Percentiles rank a stretch among this genome's conserved stretches.
Conservation (phyloP, 2,329 filamentous ascomycete species). For the Paraphoma chrysanthemicola region DNA sequence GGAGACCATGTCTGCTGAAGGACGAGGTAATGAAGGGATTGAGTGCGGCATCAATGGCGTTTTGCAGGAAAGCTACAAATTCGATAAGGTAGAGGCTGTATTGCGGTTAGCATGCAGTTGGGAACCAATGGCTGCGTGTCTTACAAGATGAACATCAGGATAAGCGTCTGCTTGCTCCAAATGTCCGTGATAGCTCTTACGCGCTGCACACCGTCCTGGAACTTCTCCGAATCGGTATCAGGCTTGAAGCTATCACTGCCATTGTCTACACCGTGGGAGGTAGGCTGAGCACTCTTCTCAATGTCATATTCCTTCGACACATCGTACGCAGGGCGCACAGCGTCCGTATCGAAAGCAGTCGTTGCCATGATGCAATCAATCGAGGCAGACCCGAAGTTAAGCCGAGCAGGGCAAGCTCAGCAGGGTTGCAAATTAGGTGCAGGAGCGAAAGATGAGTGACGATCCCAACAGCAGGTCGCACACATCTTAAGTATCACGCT, state of each 20-base stretch:
- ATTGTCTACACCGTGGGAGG: constrained; percentile 8
- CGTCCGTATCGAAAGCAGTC: constrained; percentile 16
- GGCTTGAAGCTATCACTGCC: constrained; percentile 19
- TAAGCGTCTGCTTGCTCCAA: constrained; percentile 48
- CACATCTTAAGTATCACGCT: constrained; percentile 23
- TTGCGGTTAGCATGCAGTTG: background rate
- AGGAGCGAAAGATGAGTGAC: constrained; percentile 7
- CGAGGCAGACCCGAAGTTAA: constrained; percentile 7
- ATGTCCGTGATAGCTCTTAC: constrained; percentile 50
- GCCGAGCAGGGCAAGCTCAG: constrained; percentile 14
- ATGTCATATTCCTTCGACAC: constrained; percentile 22
- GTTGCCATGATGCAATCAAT: constrained; percentile 15
- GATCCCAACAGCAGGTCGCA: constrained; percentile 13
- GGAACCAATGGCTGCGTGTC: constrained; percentile 5
- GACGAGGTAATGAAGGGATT: constrained; percentile 50
- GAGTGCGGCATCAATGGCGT: constrained; percentile 50
- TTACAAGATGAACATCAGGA: constrained; percentile 49
- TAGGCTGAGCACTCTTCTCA: constrained; percentile 25
- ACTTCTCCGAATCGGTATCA: constrained; percentile 33
- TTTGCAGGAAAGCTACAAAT: constrained; percentile 58
- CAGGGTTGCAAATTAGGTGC: constrained; percentile 14
- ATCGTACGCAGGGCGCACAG: constrained; percentile 18
- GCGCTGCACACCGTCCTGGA: constrained; percentile 49
- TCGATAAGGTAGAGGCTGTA: constrained; percentile 55
- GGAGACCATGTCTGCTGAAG: constrained; percentile 43